These are phyloP conservation scores for Linderniella brevidens DNA, from an alignment of 257 asterid species.

Conservation along the genomic window DNA sequence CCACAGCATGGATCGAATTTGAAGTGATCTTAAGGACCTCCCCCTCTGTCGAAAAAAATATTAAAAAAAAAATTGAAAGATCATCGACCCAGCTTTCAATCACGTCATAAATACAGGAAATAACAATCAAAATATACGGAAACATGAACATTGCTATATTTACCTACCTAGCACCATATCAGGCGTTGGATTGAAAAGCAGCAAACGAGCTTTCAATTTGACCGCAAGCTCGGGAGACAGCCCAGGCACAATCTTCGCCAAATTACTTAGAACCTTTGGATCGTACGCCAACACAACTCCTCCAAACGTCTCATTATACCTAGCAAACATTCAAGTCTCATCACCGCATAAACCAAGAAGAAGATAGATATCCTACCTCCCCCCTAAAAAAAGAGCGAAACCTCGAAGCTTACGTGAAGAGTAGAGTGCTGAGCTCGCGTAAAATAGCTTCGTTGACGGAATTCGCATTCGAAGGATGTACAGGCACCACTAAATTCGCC, in stretches of 20 bases:
- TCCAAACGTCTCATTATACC: slow-evolving; percentile 55
- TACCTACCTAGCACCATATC: slow-evolving; percentile 45
- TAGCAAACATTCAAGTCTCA: slow-evolving; percentile 10
- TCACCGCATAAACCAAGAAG: background rate
- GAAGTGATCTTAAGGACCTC: slow-evolving; percentile 55
- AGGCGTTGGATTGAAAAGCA: slow-evolving; percentile 63
- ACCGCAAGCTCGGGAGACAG: slow-evolving; percentile 50
- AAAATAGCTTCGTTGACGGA: slow-evolving; percentile 31
- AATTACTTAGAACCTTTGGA: slow-evolving; percentile 17
- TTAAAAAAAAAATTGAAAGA: background rate
- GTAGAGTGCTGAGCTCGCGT: slow-evolving; percentile 50
- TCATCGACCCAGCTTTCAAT: background rate
- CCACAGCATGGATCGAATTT: slow-evolving; percentile 42
- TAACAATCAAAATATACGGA: background rate
- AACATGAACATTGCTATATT: background rate
- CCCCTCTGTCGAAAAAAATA: slow-evolving; percentile 37
- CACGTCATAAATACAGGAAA: background rate
- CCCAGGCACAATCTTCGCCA: slow-evolving; percentile 62
- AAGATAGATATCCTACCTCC: background rate
- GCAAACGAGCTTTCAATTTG: slow-evolving; percentile 29
- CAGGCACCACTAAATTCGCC: slow-evolving; percentile 32
- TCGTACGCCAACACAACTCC: slow-evolving; percentile 84
- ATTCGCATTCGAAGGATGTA: slow-evolving; percentile 57
- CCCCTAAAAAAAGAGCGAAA: background rate
- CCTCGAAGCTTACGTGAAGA: slow-evolving; percentile 38